Base-by-base conservation (phyloP, 352 stramenopile species). In the Pythium myriotylum region DNA sequence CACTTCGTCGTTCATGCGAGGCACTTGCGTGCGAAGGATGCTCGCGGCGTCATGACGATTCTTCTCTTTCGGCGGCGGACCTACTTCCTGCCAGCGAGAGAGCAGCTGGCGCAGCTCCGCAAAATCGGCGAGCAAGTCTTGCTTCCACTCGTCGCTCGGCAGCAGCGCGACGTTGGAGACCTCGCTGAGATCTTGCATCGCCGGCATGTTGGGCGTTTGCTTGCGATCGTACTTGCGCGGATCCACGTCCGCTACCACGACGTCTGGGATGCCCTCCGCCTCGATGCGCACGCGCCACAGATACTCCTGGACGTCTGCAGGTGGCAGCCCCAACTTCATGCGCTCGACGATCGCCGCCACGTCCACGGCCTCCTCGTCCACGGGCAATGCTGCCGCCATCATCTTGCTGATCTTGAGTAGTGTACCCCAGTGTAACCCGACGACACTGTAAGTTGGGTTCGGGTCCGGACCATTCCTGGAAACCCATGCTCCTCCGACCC, bases 281-380 rank as follows among this genome's bases (percentile, higher is more conserved):
- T 95, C 86, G 22, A 91, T 64, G 14, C 86, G 79, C 49, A 95
- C 86, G 23, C 86, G 77, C 86, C 86, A 95, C 7, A 95, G 67
- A 66, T 95, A 95, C 68, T 95, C 86, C 59, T 95, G 82, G 4
- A 90, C 86, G 54, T 93, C 76, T 22, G 76, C 70, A 0, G 86
- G 86, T 1, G 86, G 86, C 1, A 88, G 9, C 7, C 75, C 81
- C 39, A 79, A 69, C 40, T 79, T 70, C 84, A 93, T 93, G 48
- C 81, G 78, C 49, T 67, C 56, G 19, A 70, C 67, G 58, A 92
- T 88, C 16, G 81, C 75, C 45, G 70, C 63, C 26, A 91, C 67
- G 59, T 93, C 77, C 71, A 87, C 73, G 26, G 65, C 62, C 33
- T 77, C 76, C 54, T 79, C 80, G 20, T 86, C 61, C 47, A 93